Base-by-base conservation (phyloP, 768 basidiomycete genomes). In the Leccinum rimulosum region DNA sequence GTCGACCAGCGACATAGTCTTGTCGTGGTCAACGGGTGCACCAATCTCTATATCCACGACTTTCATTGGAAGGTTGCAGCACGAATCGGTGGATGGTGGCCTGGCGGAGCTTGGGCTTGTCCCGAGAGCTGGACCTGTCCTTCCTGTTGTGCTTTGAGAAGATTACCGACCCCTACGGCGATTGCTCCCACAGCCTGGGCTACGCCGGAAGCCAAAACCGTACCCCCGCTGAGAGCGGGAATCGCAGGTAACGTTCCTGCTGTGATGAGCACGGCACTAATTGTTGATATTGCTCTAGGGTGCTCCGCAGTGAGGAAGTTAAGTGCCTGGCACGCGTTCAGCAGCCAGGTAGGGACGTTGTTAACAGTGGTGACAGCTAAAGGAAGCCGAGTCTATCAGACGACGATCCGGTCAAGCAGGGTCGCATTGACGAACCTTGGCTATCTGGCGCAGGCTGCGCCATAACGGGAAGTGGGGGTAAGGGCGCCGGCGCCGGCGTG, bases 181-280 rank as follows among this genome's bases (percentile, higher is more conserved):
- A 91, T 85, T 1, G 88, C 88, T 10, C 90, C 89, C 27, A 89
- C 84, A 1, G 90, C 89, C 63, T 91, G 89, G 14, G 84, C 88
- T 14, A 90, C 85, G 12, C 85, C 80, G 15, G 87, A 82, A 10
- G 90, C 89, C 36, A 92, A 77, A 53, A 89, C 76, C 0, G 87
- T 86, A 10, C 89, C 89, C 22, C 89, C 88, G 52, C 78, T 78
- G 66, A 91, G 82, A 2, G 80, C 87, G 22, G 89, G 89, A 33
- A 91, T 81, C 0, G 88, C 75, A 1, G 89, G 89, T 47, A 92
- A 77, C 33, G 86, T 85, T 36, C 89, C 90, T 33, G 86, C 87
- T 3, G 89, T 89, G 68, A 92, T 88, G 59, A 92, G 81, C 54
- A 92, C 84, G 7, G 89, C 89, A 62, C 87, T 87, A 54, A 91